Percentiles rank a stretch among this genome's conserved stretches.
phyloP scores from a whole-genome alignment of 2,329 filamentous ascomycete genomes.

The Alternaria solani region DNA sequence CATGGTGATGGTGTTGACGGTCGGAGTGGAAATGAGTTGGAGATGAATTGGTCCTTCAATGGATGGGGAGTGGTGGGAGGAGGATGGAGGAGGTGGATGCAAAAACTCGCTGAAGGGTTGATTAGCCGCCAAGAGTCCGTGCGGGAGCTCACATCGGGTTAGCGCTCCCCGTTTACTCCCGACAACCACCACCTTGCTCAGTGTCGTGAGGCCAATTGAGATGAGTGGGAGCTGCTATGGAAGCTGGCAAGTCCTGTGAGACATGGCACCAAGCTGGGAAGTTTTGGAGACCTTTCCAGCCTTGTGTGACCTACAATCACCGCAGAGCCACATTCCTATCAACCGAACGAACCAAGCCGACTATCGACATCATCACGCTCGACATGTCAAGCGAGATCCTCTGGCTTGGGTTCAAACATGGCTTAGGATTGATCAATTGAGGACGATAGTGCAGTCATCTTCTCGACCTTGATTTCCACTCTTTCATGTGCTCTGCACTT shows the following conservation, averaged over 20 bases:
- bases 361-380: not conserved
- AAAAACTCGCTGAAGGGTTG: conserved; percentile 31
- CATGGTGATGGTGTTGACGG: conserved; percentile 48
- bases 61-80: conserved; percentile 40
- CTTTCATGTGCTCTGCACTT: not conserved
- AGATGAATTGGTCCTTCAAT: conserved; percentile 50
- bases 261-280: not conserved
- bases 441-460: not conserved
- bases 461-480: not conserved
- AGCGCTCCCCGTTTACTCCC: conserved; percentile 24
- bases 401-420: rapidly evolving
- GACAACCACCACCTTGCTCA: conserved; percentile 14
- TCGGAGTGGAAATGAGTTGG: conserved; percentile 51
- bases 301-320: not conserved
- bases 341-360: not conserved
- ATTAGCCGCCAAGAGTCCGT: conserved; percentile 30
- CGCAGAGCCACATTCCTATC: not conserved
- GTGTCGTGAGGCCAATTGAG: not conserved
- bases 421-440: not conserved
- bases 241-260: not conserved
- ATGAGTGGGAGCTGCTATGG: no score
- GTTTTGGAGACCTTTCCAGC: not conserved
- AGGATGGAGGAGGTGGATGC: conserved; percentile 37
- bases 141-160: conserved; percentile 26
- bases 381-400: not conserved